Evolutionary conservation across 371 early-diverging fungal genomes (phyloP), one percentile per base, ranked within the genome.

Genomic region (Syncephalastrum monosporum): DNA sequence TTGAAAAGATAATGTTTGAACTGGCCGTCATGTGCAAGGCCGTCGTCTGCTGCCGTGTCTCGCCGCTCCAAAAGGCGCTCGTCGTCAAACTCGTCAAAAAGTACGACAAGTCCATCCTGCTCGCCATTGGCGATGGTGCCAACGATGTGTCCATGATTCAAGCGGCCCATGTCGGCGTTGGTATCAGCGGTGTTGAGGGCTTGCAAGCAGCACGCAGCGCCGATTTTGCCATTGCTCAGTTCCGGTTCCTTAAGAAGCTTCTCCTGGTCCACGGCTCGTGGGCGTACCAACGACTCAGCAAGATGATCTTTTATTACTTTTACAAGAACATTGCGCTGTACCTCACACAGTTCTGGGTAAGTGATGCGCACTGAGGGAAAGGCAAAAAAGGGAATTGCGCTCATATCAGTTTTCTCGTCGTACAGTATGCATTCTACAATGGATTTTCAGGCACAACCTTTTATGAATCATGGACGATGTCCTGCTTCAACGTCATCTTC

Each of bases 81-180:
- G 93, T 98, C 15, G 94, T 95, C 19, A 90, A 90, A 62, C 71
- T 91, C 16, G 92, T 98, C 42, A 91, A 92, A 63, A 82, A 88
- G 13, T 81, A 82, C 42, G 74, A 74, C 43, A 89, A 82, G 60
- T 88, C 92, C 0, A 89, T 89, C 62, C 70, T 87, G 48, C 87
- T 91, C 58, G 97, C 90, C 47, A 95, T 96, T 50, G 98, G 99
- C 48, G 99, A 99, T 74, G 99, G 99, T 45, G 98, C 98, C 25
- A 99, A 99, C 65, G 99, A 99, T 68, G 97, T 99, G 10, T 86
- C 91, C 44, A 99, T 99, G 99, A 92, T 99, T 55, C 92, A 95
- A 72, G 93, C 93, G 17, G 96, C 99, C 3, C 95, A 98, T 69
- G 95, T 99, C 0, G 91, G 92, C 55, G 87, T 99, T 24, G 99